Evolutionary conservation across 805 yeast genomes (phyloP).

Genomic region (Candida xiaguanensis): DNA sequence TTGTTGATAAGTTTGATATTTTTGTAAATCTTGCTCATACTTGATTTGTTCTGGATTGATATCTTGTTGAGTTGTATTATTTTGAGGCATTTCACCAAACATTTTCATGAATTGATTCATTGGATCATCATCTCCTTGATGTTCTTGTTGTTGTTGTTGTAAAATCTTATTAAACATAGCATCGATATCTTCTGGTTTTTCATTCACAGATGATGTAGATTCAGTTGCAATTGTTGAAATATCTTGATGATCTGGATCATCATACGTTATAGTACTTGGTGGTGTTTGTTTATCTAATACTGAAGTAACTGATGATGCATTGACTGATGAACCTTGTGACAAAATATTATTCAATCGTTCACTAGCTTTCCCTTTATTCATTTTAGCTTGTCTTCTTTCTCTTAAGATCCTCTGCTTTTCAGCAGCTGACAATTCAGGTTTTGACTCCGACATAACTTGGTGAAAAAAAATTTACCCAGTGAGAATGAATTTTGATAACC

Average conservation of each 20-base stretch:
- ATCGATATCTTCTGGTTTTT: slow-evolving; percentile 25
- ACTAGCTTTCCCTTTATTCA: slow-evolving; percentile 52
- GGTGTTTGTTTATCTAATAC: slow-evolving; percentile 25
- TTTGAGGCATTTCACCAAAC: slow-evolving; percentile 12
- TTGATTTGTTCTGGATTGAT: slow-evolving; percentile 15
- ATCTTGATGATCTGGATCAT: slow-evolving; percentile 40
- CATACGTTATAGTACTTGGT: slow-evolving; percentile 9
- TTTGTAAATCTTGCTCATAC: slow-evolving; percentile 26
- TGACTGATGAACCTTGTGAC: slow-evolving; percentile 37
- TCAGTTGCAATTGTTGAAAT: slow-evolving; percentile 19
- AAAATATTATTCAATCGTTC: slow-evolving; percentile 47
- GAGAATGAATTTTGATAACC: background rate
- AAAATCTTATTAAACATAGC: slow-evolving; percentile 31
- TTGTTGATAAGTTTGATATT: slow-evolving; percentile 30
- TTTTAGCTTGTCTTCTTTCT: slow-evolving; percentile 64
- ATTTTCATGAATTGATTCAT: slow-evolving; percentile 33
- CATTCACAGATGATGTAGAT: slow-evolving; percentile 4
- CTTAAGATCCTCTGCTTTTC: slow-evolving; percentile 56
- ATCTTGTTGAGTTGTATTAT: slow-evolving; percentile 1
- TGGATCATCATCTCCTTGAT: slow-evolving; percentile 17
- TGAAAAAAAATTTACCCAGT: slow-evolving; percentile 3
- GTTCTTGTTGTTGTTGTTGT: slow-evolving; percentile 12
- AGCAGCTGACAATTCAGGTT: slow-evolving; percentile 38
- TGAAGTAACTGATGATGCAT: slow-evolving; percentile 27
- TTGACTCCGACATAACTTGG: slow-evolving; percentile 11